phyloP scores from a whole-genome alignment of 2,329 filamentous ascomycete genomes.

The Zasmidium angulare region DNA sequence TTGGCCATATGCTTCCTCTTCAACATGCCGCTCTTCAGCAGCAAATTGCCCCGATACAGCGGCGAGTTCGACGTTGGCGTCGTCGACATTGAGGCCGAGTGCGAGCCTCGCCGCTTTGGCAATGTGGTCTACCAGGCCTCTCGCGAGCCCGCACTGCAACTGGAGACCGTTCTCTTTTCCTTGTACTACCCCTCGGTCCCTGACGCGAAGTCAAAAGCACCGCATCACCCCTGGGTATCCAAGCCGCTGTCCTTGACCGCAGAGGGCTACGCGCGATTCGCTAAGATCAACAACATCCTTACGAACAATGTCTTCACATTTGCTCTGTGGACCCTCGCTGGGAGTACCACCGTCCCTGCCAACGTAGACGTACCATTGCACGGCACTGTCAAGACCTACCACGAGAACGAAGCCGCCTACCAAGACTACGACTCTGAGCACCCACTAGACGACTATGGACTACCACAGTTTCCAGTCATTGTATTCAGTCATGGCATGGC shows the following conservation, averaged over 20 bases:
- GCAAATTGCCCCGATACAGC: constrained; percentile 43
- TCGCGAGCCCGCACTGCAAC: constrained; percentile 42
- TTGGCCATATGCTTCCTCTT: constrained; percentile 39
- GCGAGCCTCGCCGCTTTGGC: constrained; percentile 37
- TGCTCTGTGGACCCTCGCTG: constrained; percentile 43
- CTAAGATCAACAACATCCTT: constrained; percentile 38
- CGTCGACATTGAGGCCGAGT: constrained; percentile 44
- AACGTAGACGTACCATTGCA: constrained; percentile 45
- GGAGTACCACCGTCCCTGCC: constrained; percentile 44
- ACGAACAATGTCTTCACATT: constrained; percentile 42
- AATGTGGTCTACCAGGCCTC: constrained; percentile 40
- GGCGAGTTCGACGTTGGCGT: constrained; percentile 45
- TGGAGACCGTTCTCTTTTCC: constrained; percentile 47
- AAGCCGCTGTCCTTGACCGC: constrained; percentile 45
- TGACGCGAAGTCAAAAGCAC: constrained; percentile 24
- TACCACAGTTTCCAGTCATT: constrained; percentile 41
- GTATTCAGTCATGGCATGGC: constrained; percentile 51
- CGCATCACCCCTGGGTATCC: constrained; percentile 44
- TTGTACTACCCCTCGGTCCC: constrained; percentile 46
- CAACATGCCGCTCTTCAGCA: constrained; percentile 44
- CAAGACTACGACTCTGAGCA: constrained; percentile 18
- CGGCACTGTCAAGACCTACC: constrained; percentile 26
- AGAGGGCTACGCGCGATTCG: constrained; percentile 46
- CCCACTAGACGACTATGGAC: constrained; percentile 31
- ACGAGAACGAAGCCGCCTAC: constrained; percentile 28